phyloP scores from a whole-genome alignment of 2,329 filamentous ascomycete genomes.

The Cryphonectria japonica region DNA sequence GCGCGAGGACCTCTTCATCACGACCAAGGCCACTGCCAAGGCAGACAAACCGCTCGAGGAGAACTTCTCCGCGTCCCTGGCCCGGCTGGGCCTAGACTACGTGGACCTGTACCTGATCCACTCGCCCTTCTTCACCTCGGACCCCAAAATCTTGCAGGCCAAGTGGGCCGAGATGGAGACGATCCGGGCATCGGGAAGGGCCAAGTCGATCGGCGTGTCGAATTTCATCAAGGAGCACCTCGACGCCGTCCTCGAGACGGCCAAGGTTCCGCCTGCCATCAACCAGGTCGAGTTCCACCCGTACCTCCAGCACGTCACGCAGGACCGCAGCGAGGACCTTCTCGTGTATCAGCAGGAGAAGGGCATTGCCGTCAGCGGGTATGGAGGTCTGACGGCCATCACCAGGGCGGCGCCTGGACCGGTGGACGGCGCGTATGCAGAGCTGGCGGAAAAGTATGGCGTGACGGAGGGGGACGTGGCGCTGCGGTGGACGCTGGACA shows the following conservation, averaged over 20 bases:
- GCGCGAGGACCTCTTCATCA: slow-evolving; percentile 27
- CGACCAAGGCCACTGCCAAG: slow-evolving; percentile 24
- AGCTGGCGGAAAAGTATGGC: slow-evolving; percentile 58
- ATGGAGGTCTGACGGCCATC: slow-evolving; percentile 54
- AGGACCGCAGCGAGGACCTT: slow-evolving; percentile 43
- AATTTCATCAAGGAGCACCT: slow-evolving; percentile 65
- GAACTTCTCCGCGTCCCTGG: slow-evolving; percentile 59
- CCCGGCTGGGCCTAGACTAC: slow-evolving; percentile 67
- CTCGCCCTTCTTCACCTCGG: slow-evolving; percentile 17
- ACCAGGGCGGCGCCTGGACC: slow-evolving; percentile 55
- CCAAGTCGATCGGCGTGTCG: slow-evolving; percentile 72
- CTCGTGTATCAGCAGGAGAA: slow-evolving; percentile 47
- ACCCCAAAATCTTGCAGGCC: slow-evolving; percentile 52
- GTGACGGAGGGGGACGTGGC: slow-evolving; percentile 60
- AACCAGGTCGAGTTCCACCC: slow-evolving; percentile 80
- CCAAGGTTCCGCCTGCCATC: slow-evolving; percentile 62
- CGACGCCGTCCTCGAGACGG: slow-evolving; percentile 56
- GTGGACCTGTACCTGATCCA: slow-evolving; percentile 58
- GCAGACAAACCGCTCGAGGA: slow-evolving; percentile 42
- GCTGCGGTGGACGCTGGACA: slow-evolving; percentile 53
- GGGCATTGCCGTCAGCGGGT: slow-evolving; percentile 58
- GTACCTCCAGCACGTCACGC: slow-evolving; percentile 51
- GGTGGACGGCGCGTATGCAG: slow-evolving; percentile 53
- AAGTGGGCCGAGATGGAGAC: slow-evolving; percentile 60
- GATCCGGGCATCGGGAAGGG: slow-evolving; percentile 65